Evolutionary conservation across 2,329 filamentous ascomycete species (phyloP).

Genomic region (Calonectria ilicicola): DNA sequence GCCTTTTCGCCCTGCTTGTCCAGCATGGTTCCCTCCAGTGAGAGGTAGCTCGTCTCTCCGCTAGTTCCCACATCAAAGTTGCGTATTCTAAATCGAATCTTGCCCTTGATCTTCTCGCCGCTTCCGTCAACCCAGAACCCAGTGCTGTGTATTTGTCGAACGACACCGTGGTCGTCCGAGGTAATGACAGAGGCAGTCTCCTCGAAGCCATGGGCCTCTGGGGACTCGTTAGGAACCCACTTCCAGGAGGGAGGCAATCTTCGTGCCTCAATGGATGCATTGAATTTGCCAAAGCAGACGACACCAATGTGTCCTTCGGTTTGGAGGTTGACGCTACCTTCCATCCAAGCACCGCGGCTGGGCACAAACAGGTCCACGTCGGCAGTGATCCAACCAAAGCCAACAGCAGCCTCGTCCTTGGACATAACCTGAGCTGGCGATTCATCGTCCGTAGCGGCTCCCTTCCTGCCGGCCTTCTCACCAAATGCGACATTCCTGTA

Average conservation of each 20-base stretch:
- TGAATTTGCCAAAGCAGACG: conserved; percentile 92
- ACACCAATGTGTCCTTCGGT: conserved; percentile 91
- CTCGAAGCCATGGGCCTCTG: conserved; percentile 55
- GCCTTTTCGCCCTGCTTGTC: conserved; percentile 73
- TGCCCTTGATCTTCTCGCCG: conserved; percentile 77
- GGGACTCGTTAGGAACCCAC: conserved; percentile 74
- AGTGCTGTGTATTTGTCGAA: conserved; percentile 64
- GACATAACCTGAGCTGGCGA: conserved; percentile 62
- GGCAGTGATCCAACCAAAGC: conserved; percentile 88
- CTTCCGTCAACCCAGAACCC: conserved; percentile 82
- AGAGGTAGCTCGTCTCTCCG: conserved; percentile 82
- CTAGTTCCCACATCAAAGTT: conserved; percentile 86
- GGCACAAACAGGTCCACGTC: conserved; percentile 89
- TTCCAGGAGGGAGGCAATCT: conserved; percentile 83
- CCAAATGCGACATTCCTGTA: conserved; percentile 78
- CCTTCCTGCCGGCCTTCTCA: conserved; percentile 64
- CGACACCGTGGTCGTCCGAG: conserved; percentile 64
- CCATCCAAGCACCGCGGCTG: conserved; percentile 76
- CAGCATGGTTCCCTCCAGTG: conserved; percentile 90
- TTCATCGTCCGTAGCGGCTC: conserved; percentile 61
- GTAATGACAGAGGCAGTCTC: conserved; percentile 55
- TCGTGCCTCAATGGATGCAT: conserved; percentile 83
- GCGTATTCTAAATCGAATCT: conserved; percentile 81
- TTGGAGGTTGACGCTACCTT: conserved; percentile 86
- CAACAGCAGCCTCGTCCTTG: conserved; percentile 86